Evolutionary conservation across 2,329 filamentous ascomycete species (phyloP), one percentile per base, ranked within the genome.

Genomic region (Fusarium zealandicum): DNA sequence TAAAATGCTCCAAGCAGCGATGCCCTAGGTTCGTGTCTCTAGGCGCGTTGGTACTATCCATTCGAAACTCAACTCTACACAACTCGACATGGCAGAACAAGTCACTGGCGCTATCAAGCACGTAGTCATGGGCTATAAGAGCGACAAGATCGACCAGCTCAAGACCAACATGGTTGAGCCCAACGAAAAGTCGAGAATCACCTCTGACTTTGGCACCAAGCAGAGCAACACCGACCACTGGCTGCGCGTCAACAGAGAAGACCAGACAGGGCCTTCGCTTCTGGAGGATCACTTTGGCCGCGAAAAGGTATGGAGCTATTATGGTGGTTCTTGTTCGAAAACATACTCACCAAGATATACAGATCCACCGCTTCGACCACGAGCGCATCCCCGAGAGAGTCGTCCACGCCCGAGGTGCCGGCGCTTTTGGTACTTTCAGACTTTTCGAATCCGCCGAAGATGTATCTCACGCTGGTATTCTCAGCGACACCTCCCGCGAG

Each of bases 161-260:
- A 71, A 78, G 20, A 73, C 75, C 33, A 76, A 86, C 57, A 88
- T 77, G 4, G 81, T 84, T 48, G 80, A 90, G 68, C 79, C 84
- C 2, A 75, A 82, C 37, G 73, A 81, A 42, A 80, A 84, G 31
- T 78, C 81, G 27, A 80, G 82, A 32, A 84, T 92, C 61, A 93
- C 90, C 0, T 88, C 87, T 41, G 91, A 96, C 67, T 90, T 82
- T 74, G 92, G 92, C 17, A 85, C 88, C 22, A 90, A 88, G 73
- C 82, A 92, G 66, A 76, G 78, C 35, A 88, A 88, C 65, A 87
- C 88, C 1, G 92, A 96, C 67, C 82, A 92, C 69, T 95, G 90
- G 90, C 77, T 96, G 47, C 85, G 83, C 45, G 80, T 88, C 5
- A 81, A 77, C 20, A 85, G 76, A 30, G 79, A 85, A 3, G 81